Conservation (phyloP, 352 stramenopile species). For the Phytophthora melonis region DNA sequence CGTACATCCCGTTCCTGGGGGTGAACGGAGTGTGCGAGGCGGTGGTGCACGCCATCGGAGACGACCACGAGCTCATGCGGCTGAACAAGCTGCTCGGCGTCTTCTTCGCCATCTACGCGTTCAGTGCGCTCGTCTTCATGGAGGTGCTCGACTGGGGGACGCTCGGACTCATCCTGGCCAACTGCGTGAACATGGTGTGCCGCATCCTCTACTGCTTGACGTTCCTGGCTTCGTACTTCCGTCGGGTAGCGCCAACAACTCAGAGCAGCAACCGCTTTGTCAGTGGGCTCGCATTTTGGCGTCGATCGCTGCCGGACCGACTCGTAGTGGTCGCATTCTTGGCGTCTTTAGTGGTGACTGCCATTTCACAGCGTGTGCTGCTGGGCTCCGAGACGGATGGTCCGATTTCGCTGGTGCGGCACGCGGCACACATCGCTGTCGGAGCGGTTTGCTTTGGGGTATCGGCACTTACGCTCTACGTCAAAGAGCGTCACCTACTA, state of each 20-base stretch:
- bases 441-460: conserved; percentile 56
- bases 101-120: conserved; percentile 84
- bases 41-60: conserved; percentile 93
- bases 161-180: conserved; percentile 83
- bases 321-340: conserved; percentile 61
- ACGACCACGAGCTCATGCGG: conserved; percentile 73
- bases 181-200: conserved; percentile 90
- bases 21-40: conserved; percentile 97
- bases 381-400: conserved; percentile 33
- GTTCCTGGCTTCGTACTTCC: conserved; percentile 77
- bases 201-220: conserved; percentile 84
- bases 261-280: conserved; percentile 12
- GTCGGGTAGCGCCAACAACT: neutral
- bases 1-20: conserved; percentile 96
- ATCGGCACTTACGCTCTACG: conserved; percentile 50
- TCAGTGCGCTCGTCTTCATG: conserved; percentile 77
- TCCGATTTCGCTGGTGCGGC: conserved; percentile 32
- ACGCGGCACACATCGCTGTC: conserved; percentile 58
- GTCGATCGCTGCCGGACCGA: conserved; percentile 56
- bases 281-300: conserved; percentile 55
- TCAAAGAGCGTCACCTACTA: conserved; percentile 61
- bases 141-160: conserved; percentile 59
- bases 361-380: conserved; percentile 53
- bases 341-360: conserved; percentile 48
- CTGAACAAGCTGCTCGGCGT: conserved; percentile 85